Evolutionary conservation across 1,139 yeast genomes (phyloP).

Genomic region (Geotrichum fermentans): DNA sequence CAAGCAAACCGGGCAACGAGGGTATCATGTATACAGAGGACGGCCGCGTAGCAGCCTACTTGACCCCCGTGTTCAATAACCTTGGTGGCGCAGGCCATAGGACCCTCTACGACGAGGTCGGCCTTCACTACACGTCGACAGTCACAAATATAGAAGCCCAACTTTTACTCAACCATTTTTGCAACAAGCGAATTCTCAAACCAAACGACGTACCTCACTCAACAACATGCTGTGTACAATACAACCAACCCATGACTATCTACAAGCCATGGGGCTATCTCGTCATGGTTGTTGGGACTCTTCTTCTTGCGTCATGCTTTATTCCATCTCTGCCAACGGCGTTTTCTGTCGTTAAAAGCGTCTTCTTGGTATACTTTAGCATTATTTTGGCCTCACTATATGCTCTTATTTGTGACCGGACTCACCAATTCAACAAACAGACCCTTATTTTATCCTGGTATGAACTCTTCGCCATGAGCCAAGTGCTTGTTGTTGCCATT

Average conservation of each 20-base stretch:
- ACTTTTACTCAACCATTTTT: conserved; percentile 7
- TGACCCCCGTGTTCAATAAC: conserved; percentile 13
- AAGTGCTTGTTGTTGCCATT: not conserved
- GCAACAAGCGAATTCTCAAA: conserved; percentile 4
- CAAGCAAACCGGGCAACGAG: not conserved
- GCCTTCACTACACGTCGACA: conserved; percentile 6
- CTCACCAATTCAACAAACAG: not conserved
- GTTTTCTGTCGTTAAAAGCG: not conserved
- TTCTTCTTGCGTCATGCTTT: not conserved
- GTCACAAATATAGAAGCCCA: conserved; percentile 2
- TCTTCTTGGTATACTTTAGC: not conserved
- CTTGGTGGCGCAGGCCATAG: conserved; percentile 2
- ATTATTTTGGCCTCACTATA: too few species aligned
- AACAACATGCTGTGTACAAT: conserved; percentile 5
- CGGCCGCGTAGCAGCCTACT: conserved; percentile 1
- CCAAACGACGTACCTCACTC: conserved; percentile 1
- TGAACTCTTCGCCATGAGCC: not conserved
- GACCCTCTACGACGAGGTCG: conserved; percentile 8
- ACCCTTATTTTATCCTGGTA: not conserved
- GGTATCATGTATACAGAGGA: not conserved
- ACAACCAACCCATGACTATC: not conserved
- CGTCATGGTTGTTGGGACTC: not conserved
- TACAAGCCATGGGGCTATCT: too few species aligned
- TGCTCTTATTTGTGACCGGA: conserved; percentile 1
- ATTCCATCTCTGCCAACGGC: not conserved